Base-by-base conservation (phyloP, 805 yeast genomes). In the Candida nitratophila region DNA sequence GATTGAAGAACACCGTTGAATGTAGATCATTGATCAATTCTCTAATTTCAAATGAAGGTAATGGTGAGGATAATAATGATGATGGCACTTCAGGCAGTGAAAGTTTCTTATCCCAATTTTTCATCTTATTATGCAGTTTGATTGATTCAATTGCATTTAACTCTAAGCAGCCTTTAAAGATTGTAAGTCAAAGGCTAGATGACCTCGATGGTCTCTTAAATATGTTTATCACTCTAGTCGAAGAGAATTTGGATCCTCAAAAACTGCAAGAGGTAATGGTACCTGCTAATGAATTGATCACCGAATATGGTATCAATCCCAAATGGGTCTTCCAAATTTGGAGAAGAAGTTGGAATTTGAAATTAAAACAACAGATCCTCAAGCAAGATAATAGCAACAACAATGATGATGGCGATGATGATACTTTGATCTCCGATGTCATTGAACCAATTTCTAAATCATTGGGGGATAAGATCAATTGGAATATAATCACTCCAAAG, bases 281-380 rank as follows among this genome's bases (percentile, higher is more conserved):
- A 1, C 56, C 77, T 1, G 56, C 77, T 19, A 59, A 61, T 12
- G 65, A 63, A 3, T 61, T 84, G 33, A 54, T 69, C 2, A 50
- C 55, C 3, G 59, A 68, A 2, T 79, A 69, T 48, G 64, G 69
- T 2, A 65, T 83, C 9, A 68, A 77, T 3, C 60, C 76, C 0
- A 70, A 72, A 17, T 83, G 91, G 87, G 81, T 81, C 0, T 87
- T 86, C 63, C 86, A 82, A 48, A 55, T 87, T 2, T 88, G 96
- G 95, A 73, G 96, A 57, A 57, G 41, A 49, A 64, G 56, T 47
- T 70, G 60, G 59, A 61, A 50, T 51, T 26, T 61, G 38, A 45
- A 48, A 17, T 50, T 46, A 30, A 47, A 66, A 42, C 48, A 55
- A 48, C 47, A 52, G 36, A 12, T 29, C 8, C 14, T 6, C 15